Percentiles rank a stretch among this genome's conserved stretches.
Evolutionary conservation across 2,329 filamentous ascomycete genomes (phyloP).

Genomic region (Diaporthe ilicicola): DNA sequence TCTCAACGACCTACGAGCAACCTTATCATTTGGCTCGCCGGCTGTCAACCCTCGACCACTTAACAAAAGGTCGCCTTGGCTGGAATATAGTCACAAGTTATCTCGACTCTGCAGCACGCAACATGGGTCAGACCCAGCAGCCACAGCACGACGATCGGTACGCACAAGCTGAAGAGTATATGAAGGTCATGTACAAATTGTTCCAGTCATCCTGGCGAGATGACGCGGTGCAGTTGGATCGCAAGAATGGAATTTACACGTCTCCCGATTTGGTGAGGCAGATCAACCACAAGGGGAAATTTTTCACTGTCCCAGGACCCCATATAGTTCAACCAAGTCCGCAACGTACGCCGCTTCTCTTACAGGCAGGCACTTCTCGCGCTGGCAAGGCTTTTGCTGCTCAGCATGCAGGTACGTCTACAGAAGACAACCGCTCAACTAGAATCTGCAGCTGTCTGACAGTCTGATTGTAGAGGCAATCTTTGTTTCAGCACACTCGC

Average conservation of each 20-base stretch:
- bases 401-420: constrained; percentile 64
- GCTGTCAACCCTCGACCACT: constrained; percentile 73
- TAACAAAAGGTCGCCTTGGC: constrained; percentile 66
- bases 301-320: constrained; percentile 62
- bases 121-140: constrained; percentile 66
- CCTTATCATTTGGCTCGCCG: constrained; percentile 72
- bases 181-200: constrained; percentile 67
- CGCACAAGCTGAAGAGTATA: constrained; percentile 68
- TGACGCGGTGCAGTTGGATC: constrained; percentile 63
- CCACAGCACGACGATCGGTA: constrained; percentile 69
- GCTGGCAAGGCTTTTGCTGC: constrained; percentile 74
- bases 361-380: constrained; percentile 75
- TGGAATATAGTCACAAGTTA: constrained; percentile 74
- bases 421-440: background rate
- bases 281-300: constrained; percentile 69
- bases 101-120: constrained; percentile 71
- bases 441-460: constrained; percentile 1
- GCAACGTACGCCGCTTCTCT: constrained; percentile 73
- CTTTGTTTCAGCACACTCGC: constrained; percentile 73
- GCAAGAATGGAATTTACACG: constrained; percentile 62
- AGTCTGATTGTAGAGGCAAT: constrained; percentile 58
- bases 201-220: constrained; percentile 59
- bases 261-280: constrained; percentile 66
- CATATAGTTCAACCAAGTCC: constrained; percentile 73
- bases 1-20: constrained; percentile 74